Evolutionary conservation across 495 filamentous ascomycete species (phyloP), one percentile per base, ranked within the genome.

Genomic region (Margaritispora aquatica): DNA sequence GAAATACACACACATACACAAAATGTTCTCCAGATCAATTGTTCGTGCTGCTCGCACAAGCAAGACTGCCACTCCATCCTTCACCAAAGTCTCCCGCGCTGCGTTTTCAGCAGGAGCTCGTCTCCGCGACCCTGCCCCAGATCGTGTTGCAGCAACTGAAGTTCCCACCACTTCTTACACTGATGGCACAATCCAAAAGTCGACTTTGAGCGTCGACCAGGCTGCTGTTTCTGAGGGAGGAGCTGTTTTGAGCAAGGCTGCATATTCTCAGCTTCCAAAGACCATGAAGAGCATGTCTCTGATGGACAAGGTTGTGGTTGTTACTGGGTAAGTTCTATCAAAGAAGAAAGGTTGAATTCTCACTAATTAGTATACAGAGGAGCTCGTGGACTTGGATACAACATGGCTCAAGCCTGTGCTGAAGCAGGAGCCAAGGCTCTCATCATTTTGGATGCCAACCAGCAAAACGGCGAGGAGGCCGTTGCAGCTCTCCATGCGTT

Each of bases 371-470:
- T 54, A 1, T 2, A 48, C 61, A 89, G 88, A 67, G 88, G 86
- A 69, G 88, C 85, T 61, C 84, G 88, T 61, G 87, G 88, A 63
- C 76, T 92, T 29, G 88, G 88, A 59, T 85, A 83, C 74, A 78
- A 85, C 70, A 92, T 92, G 84, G 85, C 88, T 41, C 80, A 85
- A 56, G 87, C 86, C 26, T 81, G 88, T 59, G 81, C 84, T 51
- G 88, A 92, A 69, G 86, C 83, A 55, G 87, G 88, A 47, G 80
- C 84, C 31, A 84, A 86, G 72, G 84, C 84, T 24, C 79, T 92
- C 50, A 83, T 84, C 51, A 88, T 92, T 64, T 80, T 92, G 61
- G 88, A 92, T 63, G 81, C 84, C 58, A 85, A 87, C 69, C 81
- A 85, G 68, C 82, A 88, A 22, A 77, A 88, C n/a, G 88, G 88